Evolutionary conservation across 108 stramenopile species (phyloP).

Genomic region (Parietichytrium sp.): DNA sequence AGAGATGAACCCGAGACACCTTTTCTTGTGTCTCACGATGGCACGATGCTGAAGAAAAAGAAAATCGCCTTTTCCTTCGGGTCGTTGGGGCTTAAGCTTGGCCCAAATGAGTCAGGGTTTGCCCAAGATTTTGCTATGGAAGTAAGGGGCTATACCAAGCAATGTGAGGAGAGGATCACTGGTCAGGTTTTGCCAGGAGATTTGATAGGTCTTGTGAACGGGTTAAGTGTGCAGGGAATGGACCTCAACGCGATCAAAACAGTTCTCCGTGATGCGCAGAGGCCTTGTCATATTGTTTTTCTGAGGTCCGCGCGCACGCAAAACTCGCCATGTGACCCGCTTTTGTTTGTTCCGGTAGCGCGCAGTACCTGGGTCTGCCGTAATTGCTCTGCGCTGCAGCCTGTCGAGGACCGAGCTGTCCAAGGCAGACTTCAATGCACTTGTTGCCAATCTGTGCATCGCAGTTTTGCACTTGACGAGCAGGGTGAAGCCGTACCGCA

Average conservation of each 20-base stretch:
- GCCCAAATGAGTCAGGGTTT: not conserved
- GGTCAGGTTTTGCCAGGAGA: not conserved
- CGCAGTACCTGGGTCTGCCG: not conserved
- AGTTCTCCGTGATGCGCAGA: not conserved
- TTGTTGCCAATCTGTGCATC: not conserved
- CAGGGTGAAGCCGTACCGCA: not conserved
- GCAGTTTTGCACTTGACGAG: not conserved
- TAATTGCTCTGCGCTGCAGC: constrained; percentile 4
- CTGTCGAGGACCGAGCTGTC: not conserved
- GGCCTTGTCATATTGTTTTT: not conserved
- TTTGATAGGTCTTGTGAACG: not conserved
- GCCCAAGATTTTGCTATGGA: not conserved
- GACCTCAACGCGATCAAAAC: not conserved
- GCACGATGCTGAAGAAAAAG: too few relatives aligned
- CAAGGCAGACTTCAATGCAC: not conserved
- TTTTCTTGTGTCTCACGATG: too few relatives aligned
- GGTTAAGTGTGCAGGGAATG: too few relatives aligned
- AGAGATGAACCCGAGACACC: too few relatives aligned
- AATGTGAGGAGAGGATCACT: not conserved
- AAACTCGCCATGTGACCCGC: not conserved
- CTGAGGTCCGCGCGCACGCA: not conserved
- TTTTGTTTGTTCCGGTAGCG: not conserved
- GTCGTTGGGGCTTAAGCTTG: not conserved
- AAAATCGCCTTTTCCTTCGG: not conserved
- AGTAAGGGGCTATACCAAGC: not conserved